Evolutionary conservation across 2,329 filamentous ascomycete genomes (phyloP).

Genomic region (Fusarium hostae): DNA sequence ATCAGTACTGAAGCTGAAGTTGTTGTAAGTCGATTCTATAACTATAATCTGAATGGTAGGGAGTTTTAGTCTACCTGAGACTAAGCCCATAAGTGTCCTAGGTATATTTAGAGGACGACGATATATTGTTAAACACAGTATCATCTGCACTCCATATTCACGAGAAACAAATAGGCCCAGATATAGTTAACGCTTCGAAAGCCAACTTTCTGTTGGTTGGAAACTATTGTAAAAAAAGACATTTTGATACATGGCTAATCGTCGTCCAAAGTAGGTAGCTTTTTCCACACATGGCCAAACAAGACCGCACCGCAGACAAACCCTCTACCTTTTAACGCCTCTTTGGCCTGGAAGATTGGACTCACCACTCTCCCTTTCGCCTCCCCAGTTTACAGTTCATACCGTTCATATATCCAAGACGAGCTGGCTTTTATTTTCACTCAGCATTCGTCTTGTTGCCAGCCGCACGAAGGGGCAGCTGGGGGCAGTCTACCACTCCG

Average conservation of each 20-base stretch:
- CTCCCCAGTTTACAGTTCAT: constrained; percentile 39
- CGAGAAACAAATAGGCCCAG: not conserved
- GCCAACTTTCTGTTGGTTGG: constrained; percentile 38
- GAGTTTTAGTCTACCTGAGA: not conserved
- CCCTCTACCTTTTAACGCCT: constrained; percentile 45
- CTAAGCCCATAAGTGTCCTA: not conserved
- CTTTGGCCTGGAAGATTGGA: constrained; percentile 39
- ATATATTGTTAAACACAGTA: not conserved
- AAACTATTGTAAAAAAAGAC: constrained; percentile 38
- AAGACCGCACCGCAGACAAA: constrained; percentile 43
- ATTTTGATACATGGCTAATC: constrained; percentile 47
- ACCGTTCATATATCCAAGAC: constrained; percentile 45
- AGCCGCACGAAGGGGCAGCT: constrained; percentile 46
- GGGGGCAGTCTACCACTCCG: constrained; percentile 23
- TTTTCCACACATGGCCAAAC: constrained; percentile 43
- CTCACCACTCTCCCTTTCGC: constrained; percentile 15
- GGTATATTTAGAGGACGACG: not conserved
- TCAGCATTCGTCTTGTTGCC: constrained; percentile 42
- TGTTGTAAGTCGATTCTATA: not conserved
- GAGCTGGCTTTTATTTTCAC: constrained; percentile 23
- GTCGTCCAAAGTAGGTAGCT: constrained; percentile 42
- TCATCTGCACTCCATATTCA: not conserved
- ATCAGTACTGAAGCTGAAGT: not conserved
- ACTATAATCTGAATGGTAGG: not conserved
- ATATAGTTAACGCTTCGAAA: constrained; percentile 26